Base-by-base conservation (phyloP, 2,329 filamentous ascomycete species). In the Fusarium sp. region DNA sequence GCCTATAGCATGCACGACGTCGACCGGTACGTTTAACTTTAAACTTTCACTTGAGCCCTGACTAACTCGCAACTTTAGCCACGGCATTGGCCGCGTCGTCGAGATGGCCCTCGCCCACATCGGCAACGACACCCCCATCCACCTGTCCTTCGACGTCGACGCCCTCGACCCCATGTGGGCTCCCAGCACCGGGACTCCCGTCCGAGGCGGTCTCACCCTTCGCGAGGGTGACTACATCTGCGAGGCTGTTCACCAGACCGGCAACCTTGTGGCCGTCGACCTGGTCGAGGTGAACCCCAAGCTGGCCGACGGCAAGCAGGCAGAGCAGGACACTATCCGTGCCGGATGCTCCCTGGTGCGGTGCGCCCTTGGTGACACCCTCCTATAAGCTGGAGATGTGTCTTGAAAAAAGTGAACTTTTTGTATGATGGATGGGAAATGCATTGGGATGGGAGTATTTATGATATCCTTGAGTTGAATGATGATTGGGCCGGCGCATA, bases 1-100 rank as follows among this genome's bases (percentile, higher is more conserved):
- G 96, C 96, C 5, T 99, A 98, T 81, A 96, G 93, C 85, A 99
- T 99, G 97, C 97, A 98, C 82, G 97, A 99, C 82, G 93, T 99
- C 83, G 97, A 99, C 84, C 89, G 91, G 93, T 95, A 86, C 79
- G 89, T 81, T 59, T 59, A 13, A 1, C 18, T 5, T 5, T 43
- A 20, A 9, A 39, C 20, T 5, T 22, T 9, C 1, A 11, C 6
- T 2, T 50, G 31, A 20, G 14, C 8, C 20, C 24, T 45, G 14
- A 54, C 76, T 76, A 39, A 77, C 61, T 1, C 65, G 13, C 29
- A 1, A 65, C 20, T 7, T 22, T 14, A 95, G 94, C 64, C 89
- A 98, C 81, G 97, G 97, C 56, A 99, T 99, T 79, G 97, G 97
- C 65, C 93, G 93, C 75, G 95, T 99, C 74, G 95, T 99, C 86